Conservation (phyloP, 2,329 filamentous ascomycete genomes). For the Neofusicoccum ribis region DNA sequence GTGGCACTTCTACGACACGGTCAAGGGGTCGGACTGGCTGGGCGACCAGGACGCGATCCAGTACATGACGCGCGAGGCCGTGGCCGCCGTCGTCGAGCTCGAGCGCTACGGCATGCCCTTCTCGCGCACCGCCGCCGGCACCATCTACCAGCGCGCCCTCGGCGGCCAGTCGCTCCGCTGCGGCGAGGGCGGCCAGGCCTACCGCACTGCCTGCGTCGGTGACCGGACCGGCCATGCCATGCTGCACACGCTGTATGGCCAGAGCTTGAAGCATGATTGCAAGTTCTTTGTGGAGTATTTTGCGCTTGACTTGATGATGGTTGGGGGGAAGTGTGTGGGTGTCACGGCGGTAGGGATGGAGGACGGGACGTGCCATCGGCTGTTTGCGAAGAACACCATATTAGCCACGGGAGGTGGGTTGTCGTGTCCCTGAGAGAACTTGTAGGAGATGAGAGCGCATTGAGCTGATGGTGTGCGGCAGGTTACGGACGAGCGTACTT, state of each 20-base stretch:
- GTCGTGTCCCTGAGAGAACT: no score
- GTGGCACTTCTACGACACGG: constrained; percentile 63
- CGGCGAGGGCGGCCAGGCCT: constrained; percentile 52
- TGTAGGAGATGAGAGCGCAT: not conserved
- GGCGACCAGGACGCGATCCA: constrained; percentile 62
- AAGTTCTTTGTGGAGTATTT: constrained; percentile 56
- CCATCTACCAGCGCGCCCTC: constrained; percentile 51
- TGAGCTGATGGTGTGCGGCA: constrained; percentile 12
- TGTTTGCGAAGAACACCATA: constrained; percentile 51
- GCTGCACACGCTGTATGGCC: constrained; percentile 53
- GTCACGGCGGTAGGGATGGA: constrained; percentile 51
- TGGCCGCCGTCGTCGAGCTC: constrained; percentile 55
- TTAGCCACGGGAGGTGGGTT: constrained; percentile 47
- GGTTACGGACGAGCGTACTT: constrained; percentile 54
- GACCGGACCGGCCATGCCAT: constrained; percentile 53
- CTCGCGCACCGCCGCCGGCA: constrained; percentile 48
- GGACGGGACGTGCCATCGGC: constrained; percentile 50
- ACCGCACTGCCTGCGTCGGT: constrained; percentile 48
- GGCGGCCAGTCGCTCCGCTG: constrained; percentile 50
- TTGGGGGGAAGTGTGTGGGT: constrained; percentile 49
- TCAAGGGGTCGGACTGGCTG: constrained; percentile 61
- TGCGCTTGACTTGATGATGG: constrained; percentile 51
- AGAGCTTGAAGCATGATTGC: constrained; percentile 49
- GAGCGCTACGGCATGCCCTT: constrained; percentile 59
- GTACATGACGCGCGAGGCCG: constrained; percentile 60